These are phyloP conservation scores for Trypanosoma melophagium DNA, from an alignment of 208 protist species.

Conservation along the genomic window DNA sequence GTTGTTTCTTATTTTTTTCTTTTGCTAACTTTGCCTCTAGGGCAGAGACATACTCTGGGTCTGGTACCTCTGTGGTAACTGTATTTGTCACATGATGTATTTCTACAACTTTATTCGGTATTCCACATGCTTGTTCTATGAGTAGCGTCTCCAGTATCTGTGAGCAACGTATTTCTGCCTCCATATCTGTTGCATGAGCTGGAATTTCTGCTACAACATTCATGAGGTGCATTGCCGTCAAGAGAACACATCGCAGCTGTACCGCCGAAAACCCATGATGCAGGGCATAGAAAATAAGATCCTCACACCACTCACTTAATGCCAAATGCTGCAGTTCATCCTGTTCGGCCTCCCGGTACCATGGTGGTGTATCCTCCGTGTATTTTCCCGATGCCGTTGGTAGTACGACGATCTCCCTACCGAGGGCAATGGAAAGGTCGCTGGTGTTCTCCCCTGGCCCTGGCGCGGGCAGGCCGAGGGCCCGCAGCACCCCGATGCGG, in stretches of 20 bases:
- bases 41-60: slow-evolving; percentile 43
- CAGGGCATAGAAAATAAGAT: slow-evolving; percentile 47
- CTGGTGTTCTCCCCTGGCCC: background rate
- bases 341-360: slow-evolving; percentile 36
- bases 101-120: slow-evolving; percentile 38
- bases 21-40: slow-evolving; percentile 46
- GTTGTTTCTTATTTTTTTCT: slow-evolving; percentile 57
- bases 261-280: slow-evolving; percentile 42
- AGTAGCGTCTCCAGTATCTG: slow-evolving; percentile 42
- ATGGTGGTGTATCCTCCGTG: background rate
- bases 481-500: slow-evolving; percentile 36
- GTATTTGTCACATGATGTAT: slow-evolving; percentile 24
- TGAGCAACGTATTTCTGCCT: slow-evolving; percentile 32
- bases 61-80: slow-evolving; percentile 41
- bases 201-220: slow-evolving; percentile 30
- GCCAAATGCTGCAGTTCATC: slow-evolving; percentile 46
- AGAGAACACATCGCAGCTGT: slow-evolving; percentile 69
- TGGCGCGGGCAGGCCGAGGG: slow-evolving; percentile 36
- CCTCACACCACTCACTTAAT: slow-evolving; percentile 77
- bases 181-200: slow-evolving; percentile 18
- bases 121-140: slow-evolving; percentile 47
- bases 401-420: slow-evolving; percentile 3
- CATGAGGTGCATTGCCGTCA: slow-evolving; percentile 55
- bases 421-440: slow-evolving; percentile 9
- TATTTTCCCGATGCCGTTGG: background rate